Evolutionary conservation across 2,329 filamentous ascomycete genomes (phyloP).

Genomic region (Clonostachys chloroleuca): DNA sequence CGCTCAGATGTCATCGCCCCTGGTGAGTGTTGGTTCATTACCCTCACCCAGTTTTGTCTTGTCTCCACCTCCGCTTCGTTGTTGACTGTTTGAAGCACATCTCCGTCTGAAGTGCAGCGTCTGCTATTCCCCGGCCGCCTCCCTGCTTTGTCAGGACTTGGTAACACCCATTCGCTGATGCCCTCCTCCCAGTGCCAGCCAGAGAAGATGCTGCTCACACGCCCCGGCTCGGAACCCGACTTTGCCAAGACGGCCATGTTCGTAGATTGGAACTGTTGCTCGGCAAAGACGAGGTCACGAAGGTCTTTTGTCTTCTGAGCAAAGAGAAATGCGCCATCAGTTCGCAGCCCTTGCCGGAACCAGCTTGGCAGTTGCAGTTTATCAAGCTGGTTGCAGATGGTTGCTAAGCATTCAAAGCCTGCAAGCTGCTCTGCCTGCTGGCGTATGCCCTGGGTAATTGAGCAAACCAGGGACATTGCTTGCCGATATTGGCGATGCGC

Average conservation of each 20-base stretch:
- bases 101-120: no score
- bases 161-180: constrained; percentile 27
- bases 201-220: constrained; percentile 17
- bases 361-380: constrained; percentile 20
- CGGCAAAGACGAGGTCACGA: constrained; percentile 48
- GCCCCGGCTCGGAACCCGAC: no score
- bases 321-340: constrained; percentile 44
- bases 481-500: constrained; percentile 13
- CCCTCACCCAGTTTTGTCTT: no score
- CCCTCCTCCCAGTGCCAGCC: constrained; percentile 34
- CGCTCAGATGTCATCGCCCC: no score
- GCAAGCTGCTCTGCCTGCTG: constrained; percentile 28
- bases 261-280: constrained; percentile 13
- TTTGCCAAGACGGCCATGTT: no score
- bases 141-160: no score
- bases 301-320: constrained; percentile 48
- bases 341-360: constrained; percentile 29
- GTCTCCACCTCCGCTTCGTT: no score
- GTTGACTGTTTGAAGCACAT: no score
- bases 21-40: no score
- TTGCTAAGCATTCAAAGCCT: constrained; percentile 26
- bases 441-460: constrained; percentile 41
- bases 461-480: constrained; percentile 32
- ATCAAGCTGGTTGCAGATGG: constrained; percentile 34
- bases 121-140: no score